Conservation (phyloP, 1,284 basidiomycete species). For the Sutorius eximius region DNA sequence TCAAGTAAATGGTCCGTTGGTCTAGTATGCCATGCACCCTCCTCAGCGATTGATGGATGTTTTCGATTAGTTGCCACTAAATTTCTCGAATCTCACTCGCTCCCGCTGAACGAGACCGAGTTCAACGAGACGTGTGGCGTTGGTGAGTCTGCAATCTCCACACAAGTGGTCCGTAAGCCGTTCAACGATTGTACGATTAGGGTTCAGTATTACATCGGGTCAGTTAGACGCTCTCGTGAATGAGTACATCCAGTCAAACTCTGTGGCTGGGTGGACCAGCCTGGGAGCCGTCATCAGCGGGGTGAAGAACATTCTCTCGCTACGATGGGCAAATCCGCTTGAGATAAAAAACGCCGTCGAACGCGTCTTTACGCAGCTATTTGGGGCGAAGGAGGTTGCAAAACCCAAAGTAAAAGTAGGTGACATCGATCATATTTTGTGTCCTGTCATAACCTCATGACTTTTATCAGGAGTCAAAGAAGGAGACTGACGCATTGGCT, state of each 20-base stretch:
- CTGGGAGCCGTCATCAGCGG: constrained; percentile 72
- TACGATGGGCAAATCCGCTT: constrained; percentile 89
- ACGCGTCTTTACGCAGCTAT: constrained; percentile 68
- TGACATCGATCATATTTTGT: constrained; percentile 1
- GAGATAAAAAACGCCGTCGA: constrained; percentile 92
- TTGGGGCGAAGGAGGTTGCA: constrained; percentile 75
- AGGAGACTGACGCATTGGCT: constrained; percentile 30
- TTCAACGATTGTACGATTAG: constrained; percentile 41
- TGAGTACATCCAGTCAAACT: constrained; percentile 58
- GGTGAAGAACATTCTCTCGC: constrained; percentile 64
- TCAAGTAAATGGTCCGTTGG: constrained; percentile 77
- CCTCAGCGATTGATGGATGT: not conserved
- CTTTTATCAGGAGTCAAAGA: constrained; percentile 54
- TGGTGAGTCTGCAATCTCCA: constrained; percentile 53
- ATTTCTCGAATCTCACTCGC: constrained; percentile 64
- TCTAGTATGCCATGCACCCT: constrained; percentile 1
- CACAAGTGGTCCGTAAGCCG: not conserved
- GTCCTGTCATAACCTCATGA: constrained; percentile 2
- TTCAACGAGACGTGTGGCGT: constrained; percentile 88
- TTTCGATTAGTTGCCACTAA: constrained; percentile 68
- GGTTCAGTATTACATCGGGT: constrained; percentile 74
- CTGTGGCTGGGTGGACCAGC: constrained; percentile 71
- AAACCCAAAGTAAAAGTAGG: constrained; percentile 74
- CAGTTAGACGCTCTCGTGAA: constrained; percentile 66
- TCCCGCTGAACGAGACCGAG: constrained; percentile 66